Percentiles rank a stretch among this genome's conserved stretches.
Evolutionary conservation across 129 eudicot species (phyloP).

Genomic region (Sambucus nigra): DNA sequence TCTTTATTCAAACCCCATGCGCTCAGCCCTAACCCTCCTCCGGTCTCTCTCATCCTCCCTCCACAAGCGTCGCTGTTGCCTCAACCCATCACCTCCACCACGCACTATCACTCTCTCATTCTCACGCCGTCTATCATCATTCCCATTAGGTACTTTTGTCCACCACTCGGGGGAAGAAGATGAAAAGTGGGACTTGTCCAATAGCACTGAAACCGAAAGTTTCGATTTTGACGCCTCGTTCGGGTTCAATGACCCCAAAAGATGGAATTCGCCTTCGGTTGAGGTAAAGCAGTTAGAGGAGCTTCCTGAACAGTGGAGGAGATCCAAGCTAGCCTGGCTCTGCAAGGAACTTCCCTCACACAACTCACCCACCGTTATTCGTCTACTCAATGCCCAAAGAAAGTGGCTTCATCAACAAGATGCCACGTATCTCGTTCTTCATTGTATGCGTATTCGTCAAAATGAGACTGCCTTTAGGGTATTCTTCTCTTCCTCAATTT

Average conservation of each 20-base stretch:
- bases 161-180: slow-evolving; percentile 29
- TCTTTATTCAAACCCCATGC: slow-evolving; percentile 19
- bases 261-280: slow-evolving; percentile 26
- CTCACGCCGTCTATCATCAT: slow-evolving; percentile 5
- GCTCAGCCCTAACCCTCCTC: slow-evolving; percentile 21
- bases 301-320: slow-evolving; percentile 89
- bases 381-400: slow-evolving; percentile 64
- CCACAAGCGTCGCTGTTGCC: slow-evolving; percentile 20
- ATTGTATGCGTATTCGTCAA: slow-evolving; percentile 83
- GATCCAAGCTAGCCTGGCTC: slow-evolving; percentile 84
- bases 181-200: slow-evolving; percentile 14
- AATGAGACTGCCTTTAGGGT: slow-evolving; percentile 81
- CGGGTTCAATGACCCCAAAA: slow-evolving; percentile 25
- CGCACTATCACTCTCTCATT: not conserved
- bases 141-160: slow-evolving; percentile 26
- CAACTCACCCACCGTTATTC: slow-evolving; percentile 39
- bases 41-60: slow-evolving; percentile 28
- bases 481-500: slow-evolving; percentile 4
- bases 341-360: slow-evolving; percentile 87
- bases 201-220: slow-evolving; percentile 17
- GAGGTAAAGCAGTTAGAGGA: slow-evolving; percentile 75
- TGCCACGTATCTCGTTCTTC: slow-evolving; percentile 65
- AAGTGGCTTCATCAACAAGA: slow-evolving; percentile 89
- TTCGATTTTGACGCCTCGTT: slow-evolving; percentile 39
- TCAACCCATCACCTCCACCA: slow-evolving; percentile 4